Percentiles rank a stretch among this genome's conserved stretches.
Conservation (phyloP, 805 yeast genomes). For the Saccharomyces eubayanus region DNA sequence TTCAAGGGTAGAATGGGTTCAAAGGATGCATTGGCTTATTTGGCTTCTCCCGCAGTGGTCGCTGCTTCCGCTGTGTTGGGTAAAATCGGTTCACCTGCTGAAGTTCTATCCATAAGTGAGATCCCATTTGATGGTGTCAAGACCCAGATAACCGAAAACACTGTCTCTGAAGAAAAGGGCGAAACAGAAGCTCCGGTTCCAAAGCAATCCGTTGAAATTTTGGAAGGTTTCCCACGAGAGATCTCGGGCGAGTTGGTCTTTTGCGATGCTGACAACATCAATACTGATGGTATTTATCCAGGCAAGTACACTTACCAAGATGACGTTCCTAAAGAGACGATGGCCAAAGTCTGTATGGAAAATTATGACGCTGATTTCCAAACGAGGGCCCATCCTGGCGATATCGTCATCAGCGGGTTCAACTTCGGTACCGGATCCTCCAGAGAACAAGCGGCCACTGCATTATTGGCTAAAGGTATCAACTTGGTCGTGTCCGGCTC, state of each 20-base stretch:
- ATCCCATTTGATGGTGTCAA: constrained; percentile 43
- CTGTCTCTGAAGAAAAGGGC: constrained; percentile 11
- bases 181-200: constrained; percentile 24
- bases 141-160: constrained; percentile 22
- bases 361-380: constrained; percentile 91
- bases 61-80: constrained; percentile 98
- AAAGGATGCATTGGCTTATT: constrained; percentile 87
- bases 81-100: constrained; percentile 86
- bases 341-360: constrained; percentile 99
- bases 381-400: constrained; percentile 72
- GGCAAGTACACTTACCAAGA: constrained; percentile 99
- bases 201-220: constrained; percentile 53
- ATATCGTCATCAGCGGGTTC: constrained; percentile 84
- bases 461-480: constrained; percentile 88
- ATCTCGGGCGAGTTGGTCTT: constrained; percentile 87
- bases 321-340: constrained; percentile 85
- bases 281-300: constrained; percentile 98
- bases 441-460: constrained; percentile 99
- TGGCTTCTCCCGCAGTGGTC: constrained; percentile 96
- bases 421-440: constrained; percentile 98
- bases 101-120: constrained; percentile 56
- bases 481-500: constrained; percentile 92
- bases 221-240: constrained; percentile 84
- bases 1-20: constrained; percentile 99
- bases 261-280: constrained; percentile 94